Conservation (phyloP, 495 filamentous ascomycete species). For the Penicillium ochrochloron region DNA sequence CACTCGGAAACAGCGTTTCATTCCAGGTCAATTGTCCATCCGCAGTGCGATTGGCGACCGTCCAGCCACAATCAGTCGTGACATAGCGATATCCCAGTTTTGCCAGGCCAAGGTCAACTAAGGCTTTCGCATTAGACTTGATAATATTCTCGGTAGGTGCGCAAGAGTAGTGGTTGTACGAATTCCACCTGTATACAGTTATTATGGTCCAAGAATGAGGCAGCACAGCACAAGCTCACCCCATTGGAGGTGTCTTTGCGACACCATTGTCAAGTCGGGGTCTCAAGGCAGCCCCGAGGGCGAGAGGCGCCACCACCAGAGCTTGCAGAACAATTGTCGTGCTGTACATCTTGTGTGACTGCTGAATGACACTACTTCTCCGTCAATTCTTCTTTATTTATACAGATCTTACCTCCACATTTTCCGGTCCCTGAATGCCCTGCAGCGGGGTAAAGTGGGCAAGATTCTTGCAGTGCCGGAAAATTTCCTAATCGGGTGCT, state of each 20-base stretch:
- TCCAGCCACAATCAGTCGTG: conserved; percentile 64
- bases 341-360: neutral
- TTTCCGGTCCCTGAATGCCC: neutral
- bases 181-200: conserved; percentile 53
- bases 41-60: conserved; percentile 42
- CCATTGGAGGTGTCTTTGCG: conserved; percentile 41
- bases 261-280: conserved; percentile 34
- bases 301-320: conserved; percentile 1
- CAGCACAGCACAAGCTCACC: conserved; percentile 20
- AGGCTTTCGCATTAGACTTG: conserved; percentile 56
- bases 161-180: conserved; percentile 60
- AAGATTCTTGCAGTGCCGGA: neutral
- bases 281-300: conserved; percentile 9
- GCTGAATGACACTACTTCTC: neutral
- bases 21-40: conserved; percentile 60
- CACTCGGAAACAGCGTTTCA: conserved; percentile 52
- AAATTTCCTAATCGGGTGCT: conserved; percentile 9
- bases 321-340: neutral
- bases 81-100: conserved; percentile 57
- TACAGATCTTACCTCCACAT: neutral
- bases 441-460: neutral
- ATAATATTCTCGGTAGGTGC: conserved; percentile 52
- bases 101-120: conserved; percentile 56
- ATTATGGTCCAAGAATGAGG: neutral
- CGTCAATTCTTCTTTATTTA: neutral